Evolutionary conservation across 176 grass and related monocot genomes (phyloP).

Genomic region (Carex littledalei): DNA sequence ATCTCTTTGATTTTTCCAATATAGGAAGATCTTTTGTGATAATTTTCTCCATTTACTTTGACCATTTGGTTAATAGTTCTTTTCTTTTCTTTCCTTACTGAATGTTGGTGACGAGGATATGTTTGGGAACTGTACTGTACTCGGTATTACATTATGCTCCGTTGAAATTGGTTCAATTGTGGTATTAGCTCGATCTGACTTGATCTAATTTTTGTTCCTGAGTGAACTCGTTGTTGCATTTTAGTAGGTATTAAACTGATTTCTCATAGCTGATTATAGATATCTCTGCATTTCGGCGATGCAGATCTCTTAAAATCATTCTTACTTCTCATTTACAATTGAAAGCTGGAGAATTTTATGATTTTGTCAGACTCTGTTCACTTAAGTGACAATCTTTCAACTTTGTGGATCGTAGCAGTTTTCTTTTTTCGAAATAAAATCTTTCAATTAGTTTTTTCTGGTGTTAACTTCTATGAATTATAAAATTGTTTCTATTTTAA

Average conservation of each 20-base stretch:
- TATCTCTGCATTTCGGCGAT: not conserved
- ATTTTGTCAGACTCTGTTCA: not conserved
- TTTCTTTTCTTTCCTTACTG: not conserved
- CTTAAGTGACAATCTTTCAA: not conserved
- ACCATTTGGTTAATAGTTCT: not conserved
- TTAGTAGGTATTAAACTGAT: not conserved
- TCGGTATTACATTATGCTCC: not conserved
- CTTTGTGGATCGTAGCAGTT: not conserved
- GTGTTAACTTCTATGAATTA: not conserved
- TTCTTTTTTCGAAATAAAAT: not conserved
- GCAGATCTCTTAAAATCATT: not conserved
- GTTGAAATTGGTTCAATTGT: not conserved
- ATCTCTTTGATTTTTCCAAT: slow-evolving; percentile 23
- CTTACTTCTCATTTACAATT: not conserved
- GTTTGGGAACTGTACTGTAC: not conserved
- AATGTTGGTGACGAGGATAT: not conserved
- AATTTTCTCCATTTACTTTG: not conserved
- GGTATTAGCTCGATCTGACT: not conserved
- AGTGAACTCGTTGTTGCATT: not conserved
- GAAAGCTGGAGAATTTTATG: not conserved
- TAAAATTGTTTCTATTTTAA: not conserved
- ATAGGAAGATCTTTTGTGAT: not conserved
- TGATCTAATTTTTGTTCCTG: not conserved
- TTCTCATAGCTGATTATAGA: not conserved
- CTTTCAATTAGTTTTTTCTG: not conserved